These are phyloP conservation scores for Skeletonema marinoi DNA, from an alignment of 108 stramenopile genomes.

Conservation along the genomic window DNA sequence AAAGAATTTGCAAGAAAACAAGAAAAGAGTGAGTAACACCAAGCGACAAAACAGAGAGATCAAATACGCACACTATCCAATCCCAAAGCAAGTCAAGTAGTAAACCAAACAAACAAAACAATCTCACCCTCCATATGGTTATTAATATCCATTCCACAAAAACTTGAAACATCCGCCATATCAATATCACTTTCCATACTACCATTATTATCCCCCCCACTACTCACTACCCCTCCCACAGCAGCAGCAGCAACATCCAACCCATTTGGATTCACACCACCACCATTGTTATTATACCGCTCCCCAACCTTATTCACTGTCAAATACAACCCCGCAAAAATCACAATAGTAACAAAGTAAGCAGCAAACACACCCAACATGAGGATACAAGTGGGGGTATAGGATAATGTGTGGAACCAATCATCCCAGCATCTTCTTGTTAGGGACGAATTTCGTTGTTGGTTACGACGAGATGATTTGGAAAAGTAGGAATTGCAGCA, in stretches of 20 bases:
- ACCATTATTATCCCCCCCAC: not conserved
- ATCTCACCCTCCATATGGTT: slow-evolving; percentile 69
- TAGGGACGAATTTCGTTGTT: not conserved
- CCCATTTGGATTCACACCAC: slow-evolving; percentile 9
- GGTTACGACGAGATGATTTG: not conserved
- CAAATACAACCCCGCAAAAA: slow-evolving; percentile 77
- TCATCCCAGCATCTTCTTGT: slow-evolving; percentile 64
- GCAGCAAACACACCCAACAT: slow-evolving; percentile 63
- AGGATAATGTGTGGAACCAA: slow-evolving; percentile 81
- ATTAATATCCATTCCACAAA: slow-evolving; percentile 86
- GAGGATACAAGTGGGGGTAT: slow-evolving; percentile 63
- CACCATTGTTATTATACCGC: slow-evolving; percentile 29
- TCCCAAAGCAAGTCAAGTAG: not conserved
- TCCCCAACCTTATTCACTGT: slow-evolving; percentile 56
- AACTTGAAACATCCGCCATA: slow-evolving; percentile 25
- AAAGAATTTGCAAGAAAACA: not conserved
- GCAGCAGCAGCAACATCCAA: not conserved
- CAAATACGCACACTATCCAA: not conserved
- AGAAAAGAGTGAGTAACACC: not conserved
- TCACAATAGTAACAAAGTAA: slow-evolving; percentile 60
- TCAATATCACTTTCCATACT: not conserved
- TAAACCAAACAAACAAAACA: slow-evolving; percentile 6
- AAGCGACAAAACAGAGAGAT: not conserved
- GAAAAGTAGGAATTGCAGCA: slow-evolving; percentile 1
- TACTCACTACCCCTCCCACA: not conserved